Conservation (phyloP, 371 early-diverging fungal species). For the Zychaea mexicana region DNA sequence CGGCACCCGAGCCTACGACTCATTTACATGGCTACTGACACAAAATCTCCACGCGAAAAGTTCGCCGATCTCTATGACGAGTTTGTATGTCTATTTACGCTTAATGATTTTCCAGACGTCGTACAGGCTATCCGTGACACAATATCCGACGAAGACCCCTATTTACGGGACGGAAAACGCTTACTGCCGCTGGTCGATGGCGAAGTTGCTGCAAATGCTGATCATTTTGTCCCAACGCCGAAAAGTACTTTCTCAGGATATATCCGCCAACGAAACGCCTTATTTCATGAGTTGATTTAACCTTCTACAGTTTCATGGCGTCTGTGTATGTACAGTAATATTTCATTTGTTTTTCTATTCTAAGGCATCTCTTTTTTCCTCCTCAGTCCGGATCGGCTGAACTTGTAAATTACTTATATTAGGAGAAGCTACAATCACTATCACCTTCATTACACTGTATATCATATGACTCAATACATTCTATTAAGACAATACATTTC, state of each 20-base stretch:
- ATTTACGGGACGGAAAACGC: background rate
- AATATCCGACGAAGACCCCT: background rate
- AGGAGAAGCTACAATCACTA: background rate
- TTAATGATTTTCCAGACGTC: conserved; percentile 36
- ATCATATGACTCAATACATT: too few relatives aligned
- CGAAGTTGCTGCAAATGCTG: conserved; percentile 44
- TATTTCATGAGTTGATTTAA: background rate
- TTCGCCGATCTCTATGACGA: conserved; percentile 26
- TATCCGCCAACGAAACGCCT: conserved; percentile 29
- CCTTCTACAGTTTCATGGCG: too few relatives aligned
- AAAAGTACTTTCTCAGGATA: conserved; percentile 52
- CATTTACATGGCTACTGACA: conserved; percentile 50
- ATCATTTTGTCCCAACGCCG: conserved; percentile 42
- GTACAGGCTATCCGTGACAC: background rate
- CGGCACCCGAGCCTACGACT: conserved; percentile 19
- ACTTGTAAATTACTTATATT: background rate
- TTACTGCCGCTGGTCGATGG: conserved; percentile 48
- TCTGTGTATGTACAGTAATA: background rate
- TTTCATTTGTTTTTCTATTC: background rate
- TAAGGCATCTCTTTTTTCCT: too few relatives aligned
- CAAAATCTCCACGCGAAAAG: conserved; percentile 23
- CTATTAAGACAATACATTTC: too few relatives aligned
- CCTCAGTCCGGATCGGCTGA: too few relatives aligned
- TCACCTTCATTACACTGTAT: background rate
- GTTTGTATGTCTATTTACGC: conserved; percentile 43